These are phyloP conservation scores for Fusarium hostae DNA, from an alignment of 2,329 filamentous ascomycete species.

Conservation along the genomic window DNA sequence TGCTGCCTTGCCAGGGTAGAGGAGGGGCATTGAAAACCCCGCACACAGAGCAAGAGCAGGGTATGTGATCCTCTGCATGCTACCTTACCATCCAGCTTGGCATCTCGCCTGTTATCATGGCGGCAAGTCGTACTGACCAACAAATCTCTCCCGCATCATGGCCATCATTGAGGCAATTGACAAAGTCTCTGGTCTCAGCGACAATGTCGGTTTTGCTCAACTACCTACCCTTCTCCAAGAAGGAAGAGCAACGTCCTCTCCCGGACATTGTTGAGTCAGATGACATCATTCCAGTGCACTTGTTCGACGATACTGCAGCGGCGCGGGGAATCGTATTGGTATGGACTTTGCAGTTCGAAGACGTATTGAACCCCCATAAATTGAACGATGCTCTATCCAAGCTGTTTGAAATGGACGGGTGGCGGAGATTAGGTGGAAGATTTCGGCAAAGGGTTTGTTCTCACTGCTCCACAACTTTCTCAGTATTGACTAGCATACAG, in stretches of 20 bases:
- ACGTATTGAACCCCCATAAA: slow-evolving; percentile 8
- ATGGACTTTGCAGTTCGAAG: slow-evolving; percentile 25
- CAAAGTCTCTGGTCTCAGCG: fast-evolving
- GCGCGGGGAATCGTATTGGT: slow-evolving; percentile 16
- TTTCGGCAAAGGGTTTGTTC: slow-evolving; percentile 9
- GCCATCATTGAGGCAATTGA: background rate
- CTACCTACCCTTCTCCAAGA: slow-evolving; percentile 10
- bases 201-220: slow-evolving; percentile 2
- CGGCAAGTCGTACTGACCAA: background rate
- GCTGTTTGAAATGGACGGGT: slow-evolving; percentile 7
- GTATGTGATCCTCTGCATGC: background rate
- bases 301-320: slow-evolving; percentile 20
- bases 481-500: background rate
- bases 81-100: background rate
- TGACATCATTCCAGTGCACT: slow-evolving; percentile 23
- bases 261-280: slow-evolving; percentile 3
- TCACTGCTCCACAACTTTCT: fast-evolving
- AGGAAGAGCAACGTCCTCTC: background rate
- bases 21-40: background rate
- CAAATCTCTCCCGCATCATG: background rate
- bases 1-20: background rate
- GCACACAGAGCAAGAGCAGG: background rate
- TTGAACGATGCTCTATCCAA: background rate
- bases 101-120: background rate
- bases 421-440: slow-evolving; percentile 21